phyloP scores from a whole-genome alignment of 139 green algal genomes.

The Limnomonas spitsbergensis region DNA sequence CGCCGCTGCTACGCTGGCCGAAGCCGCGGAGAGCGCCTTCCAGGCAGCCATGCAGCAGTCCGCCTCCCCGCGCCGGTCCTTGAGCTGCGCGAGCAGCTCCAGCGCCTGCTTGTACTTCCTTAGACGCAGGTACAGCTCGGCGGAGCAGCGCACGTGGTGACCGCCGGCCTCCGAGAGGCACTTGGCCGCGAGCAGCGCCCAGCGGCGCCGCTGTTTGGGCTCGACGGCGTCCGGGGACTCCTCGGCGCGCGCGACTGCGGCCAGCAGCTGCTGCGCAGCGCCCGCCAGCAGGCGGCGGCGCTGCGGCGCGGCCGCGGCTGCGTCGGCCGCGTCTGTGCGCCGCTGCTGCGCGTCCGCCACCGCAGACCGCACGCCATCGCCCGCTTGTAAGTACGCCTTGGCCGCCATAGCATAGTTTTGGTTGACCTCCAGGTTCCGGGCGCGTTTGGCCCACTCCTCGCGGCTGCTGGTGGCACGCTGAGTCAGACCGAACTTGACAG shows the following conservation, averaged over 20 bases:
- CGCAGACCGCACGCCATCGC: conserved; percentile 1
- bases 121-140: no score
- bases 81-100: no score
- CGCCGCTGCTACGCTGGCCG: no score
- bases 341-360: neutral
- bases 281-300: conserved; percentile 20
- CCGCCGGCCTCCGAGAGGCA: no score
- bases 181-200: neutral
- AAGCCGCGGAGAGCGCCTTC: no score
- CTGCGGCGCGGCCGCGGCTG: neutral
- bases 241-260: neutral
- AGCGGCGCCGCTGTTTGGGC: neutral
- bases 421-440: conserved; percentile 24
- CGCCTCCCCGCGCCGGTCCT: no score
- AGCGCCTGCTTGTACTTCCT: no score
- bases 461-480: conserved; percentile 27
- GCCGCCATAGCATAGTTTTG: conserved; percentile 27
- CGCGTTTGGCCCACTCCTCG: conserved; percentile 34
- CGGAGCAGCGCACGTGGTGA: no score
- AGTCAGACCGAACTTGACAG: conserved; percentile 25
- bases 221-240: neutral
- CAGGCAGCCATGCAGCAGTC: no score
- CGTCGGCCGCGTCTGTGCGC: neutral
- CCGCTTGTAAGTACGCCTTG: conserved; percentile 32
- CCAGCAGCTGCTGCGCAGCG: conserved; percentile 29